A percentile compares a stretch with the other conserved stretches of the same genome.
These are phyloP conservation scores for Ogataea nonfermentans DNA, from an alignment of 805 yeast species.

Conservation along the genomic window DNA sequence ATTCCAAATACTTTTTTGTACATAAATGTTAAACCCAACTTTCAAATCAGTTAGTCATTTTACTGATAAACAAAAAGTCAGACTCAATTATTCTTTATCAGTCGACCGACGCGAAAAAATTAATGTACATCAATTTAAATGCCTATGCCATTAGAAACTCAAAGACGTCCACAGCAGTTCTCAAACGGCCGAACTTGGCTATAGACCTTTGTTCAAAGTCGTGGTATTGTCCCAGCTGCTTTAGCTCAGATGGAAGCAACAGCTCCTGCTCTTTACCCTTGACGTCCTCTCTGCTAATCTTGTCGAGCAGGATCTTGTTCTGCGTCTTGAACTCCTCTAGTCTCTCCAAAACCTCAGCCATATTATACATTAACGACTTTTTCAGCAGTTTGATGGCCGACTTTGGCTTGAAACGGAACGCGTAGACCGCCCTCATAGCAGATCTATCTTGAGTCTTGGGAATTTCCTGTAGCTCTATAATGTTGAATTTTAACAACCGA, in stretches of 20 bases:
- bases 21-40: not conserved
- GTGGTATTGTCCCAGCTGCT: constrained; percentile 62
- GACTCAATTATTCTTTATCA: constrained; percentile 1
- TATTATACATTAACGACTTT: constrained; percentile 48
- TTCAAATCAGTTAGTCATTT: constrained; percentile 12
- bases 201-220: constrained; percentile 53
- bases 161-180: constrained; percentile 56
- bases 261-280: constrained; percentile 75
- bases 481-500: constrained; percentile 62
- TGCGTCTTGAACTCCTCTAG: constrained; percentile 54
- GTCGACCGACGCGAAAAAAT: constrained; percentile 1
- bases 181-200: constrained; percentile 54
- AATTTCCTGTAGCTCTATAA: constrained; percentile 87
- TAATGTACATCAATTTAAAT: constrained; percentile 6
- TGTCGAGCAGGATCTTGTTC: constrained; percentile 66
- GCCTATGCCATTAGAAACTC: constrained; percentile 8
- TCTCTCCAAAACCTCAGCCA: constrained; percentile 49
- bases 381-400: constrained; percentile 36
- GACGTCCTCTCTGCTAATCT: constrained; percentile 88
- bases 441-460: constrained; percentile 91
- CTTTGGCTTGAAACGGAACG: constrained; percentile 57
- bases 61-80: constrained; percentile 7
- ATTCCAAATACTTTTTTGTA: constrained; percentile 1
- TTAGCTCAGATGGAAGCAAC: constrained; percentile 70
- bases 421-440: constrained; percentile 80